Evolutionary conservation across 2,329 filamentous ascomycete species (phyloP).

Genomic region (Thelonectria olida): DNA sequence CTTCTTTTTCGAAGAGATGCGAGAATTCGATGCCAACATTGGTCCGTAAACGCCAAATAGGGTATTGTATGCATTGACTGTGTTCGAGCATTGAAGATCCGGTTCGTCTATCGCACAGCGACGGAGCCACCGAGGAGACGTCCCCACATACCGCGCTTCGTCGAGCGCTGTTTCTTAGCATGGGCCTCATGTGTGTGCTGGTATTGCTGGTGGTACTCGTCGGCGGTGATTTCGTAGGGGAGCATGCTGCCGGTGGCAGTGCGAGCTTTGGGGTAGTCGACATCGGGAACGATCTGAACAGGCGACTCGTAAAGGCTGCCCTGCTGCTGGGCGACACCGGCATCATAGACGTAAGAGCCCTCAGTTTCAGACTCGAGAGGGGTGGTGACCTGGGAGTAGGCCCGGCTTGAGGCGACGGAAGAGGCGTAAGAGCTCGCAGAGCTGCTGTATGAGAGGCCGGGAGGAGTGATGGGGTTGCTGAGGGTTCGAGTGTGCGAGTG

Average conservation of each 20-base stretch:
- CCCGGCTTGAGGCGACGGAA: slow-evolving; percentile 57
- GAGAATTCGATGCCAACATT: slow-evolving; percentile 30
- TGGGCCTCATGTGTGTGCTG: slow-evolving; percentile 55
- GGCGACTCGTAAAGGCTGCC: slow-evolving; percentile 61
- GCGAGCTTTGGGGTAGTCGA: slow-evolving; percentile 48
- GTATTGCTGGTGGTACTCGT: slow-evolving; percentile 55
- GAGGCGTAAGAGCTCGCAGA: slow-evolving; percentile 61
- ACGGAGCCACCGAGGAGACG: slow-evolving; percentile 61
- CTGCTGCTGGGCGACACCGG: slow-evolving; percentile 32
- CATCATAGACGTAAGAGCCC: slow-evolving; percentile 51
- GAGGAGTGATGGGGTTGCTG: slow-evolving; percentile 50
- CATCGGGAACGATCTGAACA: slow-evolving; percentile 55
- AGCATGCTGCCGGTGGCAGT: slow-evolving; percentile 50
- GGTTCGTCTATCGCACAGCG: slow-evolving; percentile 47
- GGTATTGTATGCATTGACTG: slow-evolving; percentile 28
- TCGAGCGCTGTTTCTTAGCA: slow-evolving; percentile 58
- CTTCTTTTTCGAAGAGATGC: slow-evolving; percentile 31
- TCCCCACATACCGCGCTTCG: slow-evolving; percentile 59
- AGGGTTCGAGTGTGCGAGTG: slow-evolving; percentile 46
- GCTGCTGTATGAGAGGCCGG: slow-evolving; percentile 59
- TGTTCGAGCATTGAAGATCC: slow-evolving; percentile 12
- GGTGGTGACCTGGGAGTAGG: slow-evolving; percentile 61
- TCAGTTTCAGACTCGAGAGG: slow-evolving; percentile 58
- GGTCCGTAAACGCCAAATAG: slow-evolving; percentile 33
- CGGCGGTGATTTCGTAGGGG: slow-evolving; percentile 64